Conservation (phyloP, 169 alveolate genomes). For the Neospora caninum region DNA sequence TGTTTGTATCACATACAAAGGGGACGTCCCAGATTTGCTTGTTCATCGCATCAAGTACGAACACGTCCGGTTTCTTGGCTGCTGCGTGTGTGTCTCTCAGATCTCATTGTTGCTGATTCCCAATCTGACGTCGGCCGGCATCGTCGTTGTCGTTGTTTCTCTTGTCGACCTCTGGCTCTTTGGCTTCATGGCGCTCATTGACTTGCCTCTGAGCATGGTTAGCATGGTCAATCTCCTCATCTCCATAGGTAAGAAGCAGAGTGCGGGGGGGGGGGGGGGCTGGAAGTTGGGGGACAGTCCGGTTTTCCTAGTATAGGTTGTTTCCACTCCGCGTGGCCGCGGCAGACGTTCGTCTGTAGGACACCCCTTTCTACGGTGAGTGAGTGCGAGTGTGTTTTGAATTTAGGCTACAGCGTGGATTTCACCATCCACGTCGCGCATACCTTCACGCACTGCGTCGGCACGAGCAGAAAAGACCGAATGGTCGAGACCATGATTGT, state of each 20-base stretch:
- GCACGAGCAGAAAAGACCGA: conserved; percentile 69
- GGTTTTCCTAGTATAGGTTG: no score
- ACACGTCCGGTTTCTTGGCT: background rate
- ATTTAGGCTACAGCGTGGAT: conserved; percentile 78
- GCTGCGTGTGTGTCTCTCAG: conserved; percentile 49
- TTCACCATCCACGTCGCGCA: conserved; percentile 78
- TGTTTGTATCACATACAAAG: no score
- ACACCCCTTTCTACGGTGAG: no score
- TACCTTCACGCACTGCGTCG: conserved; percentile 77
- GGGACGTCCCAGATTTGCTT: background rate
- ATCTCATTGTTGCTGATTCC: conserved; percentile 75
- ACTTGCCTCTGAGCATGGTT: conserved; percentile 78
- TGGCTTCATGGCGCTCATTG: conserved; percentile 83
- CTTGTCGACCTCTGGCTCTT: conserved; percentile 79
- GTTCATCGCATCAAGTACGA: background rate
- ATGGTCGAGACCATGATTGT: conserved; percentile 73
- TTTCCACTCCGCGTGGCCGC: no score
- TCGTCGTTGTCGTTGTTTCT: conserved; percentile 73
- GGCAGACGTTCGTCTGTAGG: no score
- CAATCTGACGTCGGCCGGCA: conserved; percentile 70
- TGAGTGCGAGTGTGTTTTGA: background rate
- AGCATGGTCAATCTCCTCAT: conserved; percentile 83
- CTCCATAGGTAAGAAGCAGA: conserved; percentile 75
- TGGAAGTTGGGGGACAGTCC: no score
- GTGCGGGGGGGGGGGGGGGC: background rate